Conservation (phyloP, 2,329 filamentous ascomycete species). For the Exutisphaerella laricina region DNA sequence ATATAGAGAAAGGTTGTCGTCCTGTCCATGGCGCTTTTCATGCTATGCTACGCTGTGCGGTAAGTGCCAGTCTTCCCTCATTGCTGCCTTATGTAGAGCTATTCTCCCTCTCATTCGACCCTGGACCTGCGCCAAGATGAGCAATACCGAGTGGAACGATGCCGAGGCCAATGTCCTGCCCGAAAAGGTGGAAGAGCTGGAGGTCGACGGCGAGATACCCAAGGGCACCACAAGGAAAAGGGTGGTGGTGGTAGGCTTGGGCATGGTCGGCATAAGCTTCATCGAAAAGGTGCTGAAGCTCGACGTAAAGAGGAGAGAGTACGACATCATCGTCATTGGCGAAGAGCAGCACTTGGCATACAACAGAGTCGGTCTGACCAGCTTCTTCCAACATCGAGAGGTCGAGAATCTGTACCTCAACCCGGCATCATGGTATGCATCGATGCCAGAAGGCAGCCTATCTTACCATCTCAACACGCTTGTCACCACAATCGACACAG, state of each 20-base stretch:
- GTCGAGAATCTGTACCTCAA: constrained; percentile 88
- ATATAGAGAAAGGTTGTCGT: too few relatives aligned
- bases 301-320: constrained; percentile 68
- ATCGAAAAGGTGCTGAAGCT: constrained; percentile 87
- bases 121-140: constrained; percentile 28
- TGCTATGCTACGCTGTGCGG: too few relatives aligned
- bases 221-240: constrained; percentile 50
- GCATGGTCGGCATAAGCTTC: constrained; percentile 61
- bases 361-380: constrained; percentile 83
- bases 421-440: constrained; percentile 71
- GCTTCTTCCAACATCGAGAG: constrained; percentile 79
- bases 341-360: constrained; percentile 86
- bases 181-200: constrained; percentile 38
- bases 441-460: constrained; percentile 61
- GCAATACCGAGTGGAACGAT: constrained; percentile 44
- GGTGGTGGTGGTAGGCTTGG: constrained; percentile 77
- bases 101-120: neutral
- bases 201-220: constrained; percentile 32
- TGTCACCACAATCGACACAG: constrained; percentile 61
- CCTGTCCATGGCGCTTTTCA: neutral
- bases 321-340: constrained; percentile 77
- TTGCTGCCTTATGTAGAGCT: constrained; percentile 5
- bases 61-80: too few relatives aligned
- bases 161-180: constrained; percentile 42
- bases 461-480: constrained; percentile 70